A percentile compares a stretch with the other conserved stretches of the same genome.
Conservation (phyloP, 2,329 filamentous ascomycete genomes). For the Alternaria ventricosa region DNA sequence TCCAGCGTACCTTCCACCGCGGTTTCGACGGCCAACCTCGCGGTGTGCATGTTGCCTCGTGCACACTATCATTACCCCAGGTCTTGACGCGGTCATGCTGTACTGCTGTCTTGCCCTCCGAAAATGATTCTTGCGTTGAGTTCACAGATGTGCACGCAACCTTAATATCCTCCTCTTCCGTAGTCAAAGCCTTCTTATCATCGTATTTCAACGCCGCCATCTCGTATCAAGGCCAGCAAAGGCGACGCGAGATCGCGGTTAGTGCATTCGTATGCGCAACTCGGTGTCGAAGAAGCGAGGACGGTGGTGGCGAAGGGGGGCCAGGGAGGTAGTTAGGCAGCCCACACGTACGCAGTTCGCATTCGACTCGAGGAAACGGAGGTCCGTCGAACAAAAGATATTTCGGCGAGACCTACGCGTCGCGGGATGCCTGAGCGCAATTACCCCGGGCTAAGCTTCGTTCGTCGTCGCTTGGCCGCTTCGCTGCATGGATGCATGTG, state of each 20-base stretch:
- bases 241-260: background rate
- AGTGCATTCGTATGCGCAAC: background rate
- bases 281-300: constrained; percentile 1
- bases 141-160: background rate
- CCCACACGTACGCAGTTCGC: background rate
- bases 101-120: background rate
- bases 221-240: background rate
- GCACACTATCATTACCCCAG: constrained; percentile 8
- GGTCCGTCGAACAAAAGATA: background rate
- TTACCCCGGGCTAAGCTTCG: background rate
- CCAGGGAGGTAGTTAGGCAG: background rate
- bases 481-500: background rate
- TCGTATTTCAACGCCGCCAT: background rate
- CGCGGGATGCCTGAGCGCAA: constrained; percentile 9
- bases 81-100: background rate
- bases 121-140: background rate
- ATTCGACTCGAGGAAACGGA: background rate
- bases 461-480: background rate
- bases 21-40: background rate
- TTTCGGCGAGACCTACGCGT: background rate
- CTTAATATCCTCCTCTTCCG: background rate
- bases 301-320: background rate
- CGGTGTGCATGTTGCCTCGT: background rate
- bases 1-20: constrained; percentile 6
- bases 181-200: background rate